Base-by-base conservation (phyloP, 225 moss, liverwort and hornwort species). In the Physcomitrellopsis africana region DNA sequence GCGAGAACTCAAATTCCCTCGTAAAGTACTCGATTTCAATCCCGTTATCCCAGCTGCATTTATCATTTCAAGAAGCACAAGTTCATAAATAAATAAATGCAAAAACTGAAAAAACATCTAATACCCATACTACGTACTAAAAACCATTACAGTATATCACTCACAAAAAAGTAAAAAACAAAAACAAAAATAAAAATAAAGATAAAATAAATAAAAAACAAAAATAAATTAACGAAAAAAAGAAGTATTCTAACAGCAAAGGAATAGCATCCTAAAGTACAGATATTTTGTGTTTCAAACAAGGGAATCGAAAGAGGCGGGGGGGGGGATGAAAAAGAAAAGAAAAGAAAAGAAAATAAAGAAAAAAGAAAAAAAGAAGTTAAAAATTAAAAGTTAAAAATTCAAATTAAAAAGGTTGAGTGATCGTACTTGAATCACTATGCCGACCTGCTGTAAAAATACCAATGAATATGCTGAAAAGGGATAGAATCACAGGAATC, bases 391-490 rank as follows among this genome's bases (percentile, higher is more conserved):
- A 29, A 29, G 29, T 29, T 29, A 4, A 29, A 29, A 29, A 29
- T 1, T 29, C 4, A 4, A 29, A 29, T 29, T 4, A 4, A 43
- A 72, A 56, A 56, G 37, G 44, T 63, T 59, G 56, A 74, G 72
- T 24, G 44, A 75, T 75, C 72, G 53, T 87, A 92, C 94, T 74
- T 76, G 79, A 79, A 66, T 92, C 91, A 68, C 86, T 77, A 63
- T 80, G 86, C 52, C 96, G 94, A 75, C 83, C 84, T 41, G 96
- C 86, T 78, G 92, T 85, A 72, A 94, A 90, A 41, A 97, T 89
- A 69, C 96, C 96, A 51, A 97, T 94, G 72, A 97, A 97, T 73
- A 97, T 94, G 75, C 91, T 83, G 69, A 91, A 68, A 42, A 97
- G 80, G 20, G 96, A 97, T 18, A 94, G 49, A 45, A 93, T 49